These are phyloP conservation scores for Pulveroboletus sp. DNA, from an alignment of 768 basidiomycete genomes.

Conservation along the genomic window DNA sequence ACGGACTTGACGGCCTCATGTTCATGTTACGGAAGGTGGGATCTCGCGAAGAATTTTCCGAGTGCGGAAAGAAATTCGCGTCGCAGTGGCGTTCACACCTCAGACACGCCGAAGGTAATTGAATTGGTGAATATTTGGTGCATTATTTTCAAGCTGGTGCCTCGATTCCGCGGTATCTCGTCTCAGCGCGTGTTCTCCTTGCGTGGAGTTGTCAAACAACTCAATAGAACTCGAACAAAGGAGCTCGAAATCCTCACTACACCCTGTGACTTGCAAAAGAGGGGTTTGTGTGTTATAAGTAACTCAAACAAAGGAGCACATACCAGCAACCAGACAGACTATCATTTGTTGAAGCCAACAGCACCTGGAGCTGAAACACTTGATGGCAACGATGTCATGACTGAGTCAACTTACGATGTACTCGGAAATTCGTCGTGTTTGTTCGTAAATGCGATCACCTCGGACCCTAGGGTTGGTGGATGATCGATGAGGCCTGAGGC, in stretches of 20 bases:
- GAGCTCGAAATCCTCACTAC: background rate
- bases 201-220: background rate
- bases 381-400: background rate
- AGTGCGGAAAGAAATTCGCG: background rate
- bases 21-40: background rate
- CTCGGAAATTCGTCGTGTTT: background rate
- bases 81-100: slow-evolving; percentile 1
- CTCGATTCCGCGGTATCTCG: background rate
- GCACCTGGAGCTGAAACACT: background rate
- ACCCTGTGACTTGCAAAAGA: background rate
- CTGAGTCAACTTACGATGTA: background rate
- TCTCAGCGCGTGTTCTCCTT: background rate
- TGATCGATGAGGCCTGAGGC: too few species aligned
- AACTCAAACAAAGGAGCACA: background rate
- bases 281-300: background rate
- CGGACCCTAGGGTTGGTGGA: background rate
- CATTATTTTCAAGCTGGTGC: background rate
- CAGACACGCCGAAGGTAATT: background rate
- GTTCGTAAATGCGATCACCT: slow-evolving; percentile 1
- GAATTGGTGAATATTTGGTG: background rate
- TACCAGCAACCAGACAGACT: background rate
- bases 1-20: background rate
- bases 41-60: background rate
- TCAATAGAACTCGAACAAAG: background rate
- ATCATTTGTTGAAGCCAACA: background rate